phyloP scores from a whole-genome alignment of 225 moss, liverwort and hornwort genomes.

The Anthoceros angustus region DNA sequence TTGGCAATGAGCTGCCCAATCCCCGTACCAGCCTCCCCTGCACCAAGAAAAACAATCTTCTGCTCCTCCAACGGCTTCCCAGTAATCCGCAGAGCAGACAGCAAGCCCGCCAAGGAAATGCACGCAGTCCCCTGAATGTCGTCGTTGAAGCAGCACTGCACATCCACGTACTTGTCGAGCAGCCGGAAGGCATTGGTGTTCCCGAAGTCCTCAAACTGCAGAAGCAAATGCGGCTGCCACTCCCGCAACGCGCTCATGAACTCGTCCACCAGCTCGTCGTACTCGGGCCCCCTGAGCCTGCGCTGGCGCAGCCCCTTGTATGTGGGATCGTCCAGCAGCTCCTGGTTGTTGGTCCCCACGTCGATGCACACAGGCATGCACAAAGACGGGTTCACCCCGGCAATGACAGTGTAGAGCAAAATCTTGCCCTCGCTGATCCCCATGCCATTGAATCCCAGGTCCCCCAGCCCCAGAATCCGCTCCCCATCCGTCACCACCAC shows the following conservation, averaged over 20 bases:
- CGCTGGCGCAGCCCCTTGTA: slow-evolving; percentile 65
- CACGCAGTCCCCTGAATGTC: slow-evolving; percentile 94
- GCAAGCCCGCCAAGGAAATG: slow-evolving; percentile 64
- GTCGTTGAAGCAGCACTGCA: slow-evolving; percentile 52
- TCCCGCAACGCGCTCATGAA: slow-evolving; percentile 42
- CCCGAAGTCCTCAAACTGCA: slow-evolving; percentile 79
- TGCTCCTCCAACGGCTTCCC: slow-evolving; percentile 57
- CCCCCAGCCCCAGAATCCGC: slow-evolving; percentile 85
- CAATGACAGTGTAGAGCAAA: slow-evolving; percentile 76
- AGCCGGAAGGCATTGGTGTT: slow-evolving; percentile 64
- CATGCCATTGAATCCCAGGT: slow-evolving; percentile 89
- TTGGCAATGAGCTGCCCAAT: slow-evolving; percentile 32
- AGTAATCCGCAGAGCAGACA: slow-evolving; percentile 69
- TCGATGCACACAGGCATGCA: slow-evolving; percentile 59
- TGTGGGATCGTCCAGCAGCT: slow-evolving; percentile 52
- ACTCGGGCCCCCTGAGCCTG: slow-evolving; percentile 52
- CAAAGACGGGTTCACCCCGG: slow-evolving; percentile 40
- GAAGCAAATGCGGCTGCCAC: slow-evolving; percentile 22
- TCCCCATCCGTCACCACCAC: slow-evolving; percentile 97
- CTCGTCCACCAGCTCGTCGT: slow-evolving; percentile 78
- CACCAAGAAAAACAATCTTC: slow-evolving; percentile 67
- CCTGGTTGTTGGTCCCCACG: slow-evolving; percentile 82
- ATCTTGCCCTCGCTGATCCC: slow-evolving; percentile 87
- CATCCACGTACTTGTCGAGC: slow-evolving; percentile 55
- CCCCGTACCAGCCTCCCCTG: slow-evolving; percentile 63